phyloP scores from a whole-genome alignment of 768 basidiomycete species.

The Phaeotremella skinneri region DNA sequence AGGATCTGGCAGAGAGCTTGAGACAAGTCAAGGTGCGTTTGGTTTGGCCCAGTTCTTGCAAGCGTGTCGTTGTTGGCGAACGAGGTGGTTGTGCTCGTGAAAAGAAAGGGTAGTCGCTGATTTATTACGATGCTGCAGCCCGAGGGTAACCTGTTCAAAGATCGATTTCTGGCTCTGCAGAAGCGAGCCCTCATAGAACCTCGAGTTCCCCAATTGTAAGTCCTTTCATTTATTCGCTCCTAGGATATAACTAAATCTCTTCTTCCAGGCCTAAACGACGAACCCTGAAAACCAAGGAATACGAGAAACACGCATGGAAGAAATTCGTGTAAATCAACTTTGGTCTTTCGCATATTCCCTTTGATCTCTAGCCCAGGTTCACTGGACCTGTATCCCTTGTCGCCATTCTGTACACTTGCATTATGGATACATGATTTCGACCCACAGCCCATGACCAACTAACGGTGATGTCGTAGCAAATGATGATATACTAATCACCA shows the following conservation, averaged over 20 bases:
- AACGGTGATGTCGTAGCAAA: no score
- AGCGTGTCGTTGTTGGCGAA: neutral
- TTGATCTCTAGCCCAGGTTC: neutral
- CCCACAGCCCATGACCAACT: no score
- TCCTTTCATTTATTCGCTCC: conserved; percentile 22
- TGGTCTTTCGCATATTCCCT: neutral
- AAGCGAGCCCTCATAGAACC: conserved; percentile 85
- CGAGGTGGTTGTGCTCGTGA: conserved; percentile 1
- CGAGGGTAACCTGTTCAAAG: conserved; percentile 88
- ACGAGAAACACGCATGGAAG: conserved; percentile 54
- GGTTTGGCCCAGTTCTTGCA: neutral
- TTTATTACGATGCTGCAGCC: conserved; percentile 58
- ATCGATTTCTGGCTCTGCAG: conserved; percentile 82
- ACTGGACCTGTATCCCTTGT: neutral
- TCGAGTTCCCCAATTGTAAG: conserved; percentile 71
- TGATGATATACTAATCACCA: no score
- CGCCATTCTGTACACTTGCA: no score
- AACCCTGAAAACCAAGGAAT: conserved; percentile 42
- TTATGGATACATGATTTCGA: neutral
- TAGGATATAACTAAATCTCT: conserved; percentile 6
- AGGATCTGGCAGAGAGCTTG: conserved; percentile 81
- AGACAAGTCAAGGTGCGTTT: conserved; percentile 72
- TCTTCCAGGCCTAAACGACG: conserved; percentile 34
- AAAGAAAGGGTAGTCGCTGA: neutral
- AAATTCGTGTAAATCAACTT: conserved; percentile 41